Evolutionary conservation across 306 rosid genomes (phyloP).

Genomic region (Medicago ruthenica): DNA sequence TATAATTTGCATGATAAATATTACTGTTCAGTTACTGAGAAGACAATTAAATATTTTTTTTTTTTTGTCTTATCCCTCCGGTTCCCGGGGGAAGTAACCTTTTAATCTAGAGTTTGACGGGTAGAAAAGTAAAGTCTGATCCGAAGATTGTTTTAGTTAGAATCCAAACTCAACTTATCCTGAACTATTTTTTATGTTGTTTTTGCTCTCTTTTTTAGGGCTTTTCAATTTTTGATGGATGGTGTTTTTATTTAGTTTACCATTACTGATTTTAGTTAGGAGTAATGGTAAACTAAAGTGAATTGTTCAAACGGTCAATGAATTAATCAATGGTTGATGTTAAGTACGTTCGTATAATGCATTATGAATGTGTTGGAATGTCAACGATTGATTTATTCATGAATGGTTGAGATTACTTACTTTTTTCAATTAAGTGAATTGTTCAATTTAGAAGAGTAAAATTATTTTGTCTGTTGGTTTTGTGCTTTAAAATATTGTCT

Average conservation of each 20-base stretch:
- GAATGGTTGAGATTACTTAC: not conserved
- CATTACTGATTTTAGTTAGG: no score
- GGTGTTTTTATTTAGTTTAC: not conserved
- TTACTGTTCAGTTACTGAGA: constrained; percentile 8
- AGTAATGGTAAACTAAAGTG: no score
- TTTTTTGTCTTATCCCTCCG: not conserved
- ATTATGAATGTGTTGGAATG: not conserved
- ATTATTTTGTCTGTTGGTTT: no score
- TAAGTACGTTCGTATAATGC: not conserved
- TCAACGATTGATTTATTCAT: not conserved
- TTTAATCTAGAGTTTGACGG: not conserved
- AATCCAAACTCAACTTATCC: no score
- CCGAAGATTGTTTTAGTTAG: no score
- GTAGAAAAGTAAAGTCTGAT: no score
- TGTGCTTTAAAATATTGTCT: not conserved
- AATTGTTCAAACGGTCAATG: not conserved
- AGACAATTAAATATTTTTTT: constrained; percentile 10
- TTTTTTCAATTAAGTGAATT: not conserved
- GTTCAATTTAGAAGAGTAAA: not conserved
- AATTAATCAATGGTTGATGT: not conserved
- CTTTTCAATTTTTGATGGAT: not conserved
- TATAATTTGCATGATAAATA: not conserved
- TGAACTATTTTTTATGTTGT: not conserved
- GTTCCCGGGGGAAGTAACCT: not conserved
- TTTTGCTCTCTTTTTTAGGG: not conserved